Evolutionary conservation across 2,329 filamentous ascomycete species (phyloP).

Genomic region (Diaporthe sp.): DNA sequence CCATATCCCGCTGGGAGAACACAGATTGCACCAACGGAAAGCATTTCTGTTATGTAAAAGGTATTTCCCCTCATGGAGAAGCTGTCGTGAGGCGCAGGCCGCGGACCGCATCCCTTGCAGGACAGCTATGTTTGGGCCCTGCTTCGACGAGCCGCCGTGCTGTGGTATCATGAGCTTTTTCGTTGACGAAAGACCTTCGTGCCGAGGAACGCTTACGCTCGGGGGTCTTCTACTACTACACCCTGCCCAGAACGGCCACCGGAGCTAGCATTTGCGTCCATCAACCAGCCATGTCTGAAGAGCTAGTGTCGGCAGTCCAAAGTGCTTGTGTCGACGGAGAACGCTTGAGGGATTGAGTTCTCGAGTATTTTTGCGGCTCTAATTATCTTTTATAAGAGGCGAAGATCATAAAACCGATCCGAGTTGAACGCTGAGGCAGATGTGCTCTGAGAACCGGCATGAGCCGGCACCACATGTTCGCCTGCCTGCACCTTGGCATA

Average conservation of each 20-base stretch:
- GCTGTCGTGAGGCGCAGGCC: slow-evolving; percentile 20
- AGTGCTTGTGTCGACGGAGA: background rate
- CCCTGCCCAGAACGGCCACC: background rate
- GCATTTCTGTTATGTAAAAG: slow-evolving; percentile 22
- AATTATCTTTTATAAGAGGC: background rate
- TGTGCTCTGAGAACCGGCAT: background rate
- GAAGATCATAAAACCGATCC: background rate
- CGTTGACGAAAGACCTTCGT: background rate
- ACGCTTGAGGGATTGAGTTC: too few relatives aligned
- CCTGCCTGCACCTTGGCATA: slow-evolving; percentile 16
- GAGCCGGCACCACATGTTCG: slow-evolving; percentile 5
- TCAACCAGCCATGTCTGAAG: background rate
- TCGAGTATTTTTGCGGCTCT: background rate
- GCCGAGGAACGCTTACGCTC: slow-evolving; percentile 24
- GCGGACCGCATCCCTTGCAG: slow-evolving; percentile 3
- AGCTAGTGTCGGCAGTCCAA: background rate
- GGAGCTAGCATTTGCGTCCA: slow-evolving; percentile 2
- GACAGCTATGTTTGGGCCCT: background rate
- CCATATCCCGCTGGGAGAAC: slow-evolving; percentile 18
- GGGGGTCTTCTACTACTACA: background rate
- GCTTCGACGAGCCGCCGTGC: slow-evolving; percentile 14
- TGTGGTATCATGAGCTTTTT: slow-evolving; percentile 28
- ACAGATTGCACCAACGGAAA: slow-evolving; percentile 18
- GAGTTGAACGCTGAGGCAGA: background rate
- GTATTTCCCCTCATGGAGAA: background rate